These are phyloP conservation scores for Gracilariopsis chorda DNA, from an alignment of 23 red algal species.

Conservation along the genomic window DNA sequence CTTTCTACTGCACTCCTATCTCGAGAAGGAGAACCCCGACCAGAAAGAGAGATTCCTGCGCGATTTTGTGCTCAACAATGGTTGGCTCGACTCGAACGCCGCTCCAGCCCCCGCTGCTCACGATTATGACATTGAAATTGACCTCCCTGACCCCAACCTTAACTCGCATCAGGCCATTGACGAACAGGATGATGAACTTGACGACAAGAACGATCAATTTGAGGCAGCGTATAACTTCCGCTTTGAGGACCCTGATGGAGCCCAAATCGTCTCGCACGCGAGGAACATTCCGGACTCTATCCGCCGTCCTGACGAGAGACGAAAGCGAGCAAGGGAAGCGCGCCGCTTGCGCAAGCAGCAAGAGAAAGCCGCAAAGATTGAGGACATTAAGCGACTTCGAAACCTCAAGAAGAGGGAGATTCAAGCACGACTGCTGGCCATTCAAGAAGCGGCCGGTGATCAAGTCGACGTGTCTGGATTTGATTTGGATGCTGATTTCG, in stretches of 20 bases:
- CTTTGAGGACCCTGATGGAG: constrained; percentile 82
- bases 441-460: constrained; percentile 72
- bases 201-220: constrained; percentile 60
- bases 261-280: constrained; percentile 68
- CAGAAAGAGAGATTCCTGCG: constrained; percentile 94
- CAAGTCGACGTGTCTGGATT: constrained; percentile 43
- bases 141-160: constrained; percentile 18
- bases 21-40: constrained; percentile 93
- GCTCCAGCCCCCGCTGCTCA: constrained; percentile 26
- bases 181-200: constrained; percentile 32
- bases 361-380: constrained; percentile 38
- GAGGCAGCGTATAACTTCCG: constrained; percentile 96
- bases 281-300: constrained; percentile 65
- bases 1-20: constrained; percentile 85
- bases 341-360: constrained; percentile 62
- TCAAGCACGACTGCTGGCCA: constrained; percentile 52
- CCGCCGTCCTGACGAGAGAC: constrained; percentile 64
- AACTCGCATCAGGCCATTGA: neutral
- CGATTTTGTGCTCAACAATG: constrained; percentile 97
- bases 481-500: constrained; percentile 81
- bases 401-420: constrained; percentile 77
- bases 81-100: constrained; percentile 79
- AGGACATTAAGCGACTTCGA: constrained; percentile 78
- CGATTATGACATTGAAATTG: constrained; percentile 71
- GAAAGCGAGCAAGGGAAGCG: constrained; percentile 67